Evolutionary conservation across 1,284 basidiomycete genomes (phyloP).

Genomic region (Fomitiporia mediterranea): DNA sequence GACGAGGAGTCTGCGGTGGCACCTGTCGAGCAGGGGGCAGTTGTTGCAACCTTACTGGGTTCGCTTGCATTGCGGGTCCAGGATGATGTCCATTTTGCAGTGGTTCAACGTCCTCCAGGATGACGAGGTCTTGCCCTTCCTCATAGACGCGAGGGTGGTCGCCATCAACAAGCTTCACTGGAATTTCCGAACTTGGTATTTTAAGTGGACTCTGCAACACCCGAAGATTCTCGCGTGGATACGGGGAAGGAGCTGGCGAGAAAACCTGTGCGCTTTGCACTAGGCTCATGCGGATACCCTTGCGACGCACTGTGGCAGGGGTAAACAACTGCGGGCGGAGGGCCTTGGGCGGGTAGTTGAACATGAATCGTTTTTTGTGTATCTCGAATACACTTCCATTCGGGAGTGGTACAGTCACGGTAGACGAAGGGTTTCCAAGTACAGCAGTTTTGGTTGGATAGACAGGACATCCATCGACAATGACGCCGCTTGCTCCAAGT

Average conservation of each 20-base stretch:
- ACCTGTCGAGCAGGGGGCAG: slow-evolving; percentile 6
- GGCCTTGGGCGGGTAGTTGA: slow-evolving; percentile 69
- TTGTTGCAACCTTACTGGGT: slow-evolving; percentile 20
- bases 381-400: slow-evolving; percentile 66
- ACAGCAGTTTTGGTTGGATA: slow-evolving; percentile 34
- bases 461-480: slow-evolving; percentile 58
- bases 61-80: neutral
- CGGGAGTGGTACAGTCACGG: slow-evolving; percentile 49
- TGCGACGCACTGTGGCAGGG: slow-evolving; percentile 33
- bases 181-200: slow-evolving; percentile 29
- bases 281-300: slow-evolving; percentile 64
- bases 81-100: slow-evolving; percentile 15
- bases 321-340: slow-evolving; percentile 53
- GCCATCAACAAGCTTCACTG: slow-evolving; percentile 52
- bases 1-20: slow-evolving; percentile 36
- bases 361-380: slow-evolving; percentile 60
- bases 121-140: slow-evolving; percentile 65
- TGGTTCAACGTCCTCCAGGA: slow-evolving; percentile 55
- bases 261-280: slow-evolving; percentile 70
- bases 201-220: slow-evolving; percentile 57
- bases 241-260: slow-evolving; percentile 52
- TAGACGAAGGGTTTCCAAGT: slow-evolving; percentile 28
- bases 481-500: slow-evolving; percentile 49
- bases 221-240: slow-evolving; percentile 57
- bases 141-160: slow-evolving; percentile 61